Conservation (phyloP, 2,329 filamentous ascomycete genomes). For the Ophiostoma tasmaniense region DNA sequence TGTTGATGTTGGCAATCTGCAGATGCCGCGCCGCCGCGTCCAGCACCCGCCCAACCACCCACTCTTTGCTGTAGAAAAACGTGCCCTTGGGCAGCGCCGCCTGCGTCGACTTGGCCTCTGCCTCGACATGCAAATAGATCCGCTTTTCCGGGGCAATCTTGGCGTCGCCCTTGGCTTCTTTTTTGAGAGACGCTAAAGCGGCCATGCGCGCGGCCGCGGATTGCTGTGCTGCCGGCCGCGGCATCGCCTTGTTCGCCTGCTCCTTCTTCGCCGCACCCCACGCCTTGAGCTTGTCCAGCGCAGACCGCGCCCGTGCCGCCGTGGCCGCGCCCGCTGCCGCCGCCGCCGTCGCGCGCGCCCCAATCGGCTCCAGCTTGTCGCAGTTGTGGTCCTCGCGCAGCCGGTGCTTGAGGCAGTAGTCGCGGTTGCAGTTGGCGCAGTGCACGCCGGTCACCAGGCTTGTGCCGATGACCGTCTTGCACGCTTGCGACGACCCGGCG, state of each 20-base stretch:
- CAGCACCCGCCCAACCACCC: constrained; percentile 78
- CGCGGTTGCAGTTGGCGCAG: constrained; percentile 61
- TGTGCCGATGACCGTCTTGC: constrained; percentile 65
- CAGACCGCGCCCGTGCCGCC: constrained; percentile 61
- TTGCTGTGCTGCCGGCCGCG: constrained; percentile 48
- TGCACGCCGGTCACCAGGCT: constrained; percentile 59
- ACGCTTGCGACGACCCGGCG: constrained; percentile 35
- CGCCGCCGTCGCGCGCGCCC: constrained; percentile 31
- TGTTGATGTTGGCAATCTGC: constrained; percentile 78
- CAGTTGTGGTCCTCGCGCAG: constrained; percentile 78
- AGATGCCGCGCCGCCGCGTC: constrained; percentile 69
- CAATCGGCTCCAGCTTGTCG: constrained; percentile 57
- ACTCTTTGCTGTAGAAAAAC: constrained; percentile 74
- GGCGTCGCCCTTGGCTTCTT: constrained; percentile 79
- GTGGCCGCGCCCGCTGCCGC: constrained; percentile 33
- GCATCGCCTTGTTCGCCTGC: constrained; percentile 48
- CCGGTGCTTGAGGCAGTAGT: constrained; percentile 72
- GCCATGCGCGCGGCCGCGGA: constrained; percentile 53
- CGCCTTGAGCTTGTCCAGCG: constrained; percentile 65
- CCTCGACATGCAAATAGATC: constrained; percentile 86
- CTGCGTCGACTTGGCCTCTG: constrained; percentile 74
- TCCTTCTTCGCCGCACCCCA: constrained; percentile 73
- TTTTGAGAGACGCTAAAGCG: constrained; percentile 72
- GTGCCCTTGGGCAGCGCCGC: constrained; percentile 74
- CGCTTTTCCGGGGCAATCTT: constrained; percentile 74